Percentiles rank a stretch among this genome's conserved stretches.
phyloP scores from a whole-genome alignment of 345 rosid species.

The Crucihimalaya himalaica region DNA sequence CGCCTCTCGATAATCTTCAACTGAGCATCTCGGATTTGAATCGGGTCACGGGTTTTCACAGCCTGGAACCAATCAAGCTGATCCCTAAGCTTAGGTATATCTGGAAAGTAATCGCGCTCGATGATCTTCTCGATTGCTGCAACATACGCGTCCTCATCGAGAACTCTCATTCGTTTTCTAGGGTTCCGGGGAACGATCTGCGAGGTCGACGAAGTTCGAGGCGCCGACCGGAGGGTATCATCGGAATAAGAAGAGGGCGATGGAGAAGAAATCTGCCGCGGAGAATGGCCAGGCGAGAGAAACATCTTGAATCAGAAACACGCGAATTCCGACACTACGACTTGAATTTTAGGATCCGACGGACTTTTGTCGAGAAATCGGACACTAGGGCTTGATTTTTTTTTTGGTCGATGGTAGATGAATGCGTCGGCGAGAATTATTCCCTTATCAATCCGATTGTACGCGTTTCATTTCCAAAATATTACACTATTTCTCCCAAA shows the following conservation, averaged over 20 bases:
- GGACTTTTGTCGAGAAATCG: conserved; percentile 1
- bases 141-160: conserved; percentile 84
- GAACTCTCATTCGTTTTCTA: conserved; percentile 62
- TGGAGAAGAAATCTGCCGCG: conserved; percentile 76
- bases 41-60: conserved; percentile 71
- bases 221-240: conserved; percentile 31
- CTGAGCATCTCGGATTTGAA: conserved; percentile 94
- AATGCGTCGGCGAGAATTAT: neutral
- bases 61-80: conserved; percentile 97
- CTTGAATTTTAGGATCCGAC: conserved; percentile 10
- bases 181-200: conserved; percentile 42
- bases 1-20: conserved; percentile 94
- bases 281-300: conserved; percentile 77
- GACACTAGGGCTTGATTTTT: conserved; percentile 31
- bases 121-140: conserved; percentile 90
- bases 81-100: conserved; percentile 88
- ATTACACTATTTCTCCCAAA: neutral
- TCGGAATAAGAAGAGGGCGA: conserved; percentile 52
- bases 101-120: conserved; percentile 97
- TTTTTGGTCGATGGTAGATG: neutral
- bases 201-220: conserved; percentile 40
- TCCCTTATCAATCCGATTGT: conserved; percentile 6
- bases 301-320: conserved; percentile 50
- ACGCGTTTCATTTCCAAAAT: conserved; percentile 26
- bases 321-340: neutral